Percentiles rank a stretch among this genome's conserved stretches.
Conservation (phyloP, 139 green algal species). For the Nannochloris sp. region DNA sequence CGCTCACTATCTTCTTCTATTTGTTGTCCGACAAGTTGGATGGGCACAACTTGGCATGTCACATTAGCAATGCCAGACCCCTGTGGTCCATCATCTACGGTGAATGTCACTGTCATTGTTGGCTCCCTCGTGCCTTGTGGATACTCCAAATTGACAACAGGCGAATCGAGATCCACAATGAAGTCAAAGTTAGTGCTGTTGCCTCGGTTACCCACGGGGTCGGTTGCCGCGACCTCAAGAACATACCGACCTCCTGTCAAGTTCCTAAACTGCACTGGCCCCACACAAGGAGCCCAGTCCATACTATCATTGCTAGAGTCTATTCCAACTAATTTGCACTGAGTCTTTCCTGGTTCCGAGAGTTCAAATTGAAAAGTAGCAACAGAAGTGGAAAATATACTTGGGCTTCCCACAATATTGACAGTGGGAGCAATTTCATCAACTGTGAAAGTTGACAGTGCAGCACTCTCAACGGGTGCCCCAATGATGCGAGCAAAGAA, state of each 20-base stretch:
- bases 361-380: constrained; percentile 10
- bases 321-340: constrained; percentile 14
- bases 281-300: constrained; percentile 11
- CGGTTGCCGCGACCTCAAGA: constrained; percentile 10
- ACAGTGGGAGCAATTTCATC: constrained; percentile 20
- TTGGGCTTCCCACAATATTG: constrained; percentile 7
- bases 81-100: constrained; percentile 9
- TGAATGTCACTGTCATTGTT: constrained; percentile 24
- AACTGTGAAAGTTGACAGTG: constrained; percentile 10
- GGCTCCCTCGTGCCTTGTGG: constrained; percentile 5
- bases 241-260: constrained; percentile 25
- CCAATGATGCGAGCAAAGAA: constrained; percentile 6
- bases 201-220: constrained; percentile 28
- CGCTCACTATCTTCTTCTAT: neutral
- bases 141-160: constrained; percentile 7
- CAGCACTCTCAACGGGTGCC: neutral
- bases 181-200: neutral
- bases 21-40: neutral
- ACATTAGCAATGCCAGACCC: constrained; percentile 21
- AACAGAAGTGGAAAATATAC: neutral
- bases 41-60: constrained; percentile 18
- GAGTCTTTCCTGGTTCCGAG: constrained; percentile 13
- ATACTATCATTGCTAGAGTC: neutral
- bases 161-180: constrained; percentile 14
- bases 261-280: constrained; percentile 7